Base-by-base conservation (phyloP, 331 rosid species). In the Phaseolus coccineus region DNA sequence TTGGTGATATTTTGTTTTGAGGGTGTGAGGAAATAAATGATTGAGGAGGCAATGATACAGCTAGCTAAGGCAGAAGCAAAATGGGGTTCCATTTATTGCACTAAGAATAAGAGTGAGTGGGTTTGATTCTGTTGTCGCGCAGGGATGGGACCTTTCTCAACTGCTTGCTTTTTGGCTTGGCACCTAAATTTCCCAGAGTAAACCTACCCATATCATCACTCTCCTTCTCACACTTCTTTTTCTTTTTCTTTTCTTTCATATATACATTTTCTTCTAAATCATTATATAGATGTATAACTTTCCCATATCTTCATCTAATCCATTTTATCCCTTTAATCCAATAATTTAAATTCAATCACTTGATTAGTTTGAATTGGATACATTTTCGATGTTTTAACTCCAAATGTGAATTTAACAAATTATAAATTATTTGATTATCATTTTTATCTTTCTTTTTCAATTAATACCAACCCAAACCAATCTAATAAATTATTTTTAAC, bases 81-180 rank as follows among this genome's bases (percentile, higher is more conserved):
- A 82, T 65, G 51, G 44, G 83, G 62, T 77, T 78, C 48, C 66
- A 78, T 72, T 78, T 11, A 78, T 33, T 73, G 86, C 69, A 82
- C 22, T 16, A 39, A 48, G 72, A 58, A 68, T 39, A 44, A 64
- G 57, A 59, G 61, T 40, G 44, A 61, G 7, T 75, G 44, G 82
- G 67, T 78, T 72, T 33, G 84, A 84, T 84, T 79, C 82, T 27
- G 67, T 64, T 79, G 87, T 84, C 84, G 56, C 77, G 3, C 57
- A 63, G 37, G 13, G 79, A 80, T 62, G 79, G 71, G 82, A 73
- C 87, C 71, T 76, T 70, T 76, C 82, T 80, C 81, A 80, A 75
- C 79, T 24, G 63, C 28, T 52, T 59, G 75, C 31, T 16, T 70
- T 74, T 37, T 55, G 73, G 28, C 46, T 74, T 53, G 58, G 84